Evolutionary conservation across 2,329 filamentous ascomycete species (phyloP).

Genomic region (Neodidymelliopsis sp.): DNA sequence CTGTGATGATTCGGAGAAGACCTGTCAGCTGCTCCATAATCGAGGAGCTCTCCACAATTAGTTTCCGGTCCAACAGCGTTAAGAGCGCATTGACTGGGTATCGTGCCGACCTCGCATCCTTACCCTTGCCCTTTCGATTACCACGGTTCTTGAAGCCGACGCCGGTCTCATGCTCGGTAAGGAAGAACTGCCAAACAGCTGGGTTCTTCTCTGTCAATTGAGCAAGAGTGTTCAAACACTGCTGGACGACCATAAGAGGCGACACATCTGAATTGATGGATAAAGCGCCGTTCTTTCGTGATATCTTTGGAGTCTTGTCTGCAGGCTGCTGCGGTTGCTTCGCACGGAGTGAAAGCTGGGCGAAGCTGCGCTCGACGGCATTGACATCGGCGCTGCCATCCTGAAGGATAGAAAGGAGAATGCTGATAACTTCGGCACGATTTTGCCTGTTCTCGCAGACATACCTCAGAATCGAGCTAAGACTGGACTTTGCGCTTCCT

Average conservation of each 20-base stretch:
- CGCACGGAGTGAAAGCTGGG: slow-evolving; percentile 88
- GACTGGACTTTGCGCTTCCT: slow-evolving; percentile 80
- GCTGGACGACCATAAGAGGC: slow-evolving; percentile 92
- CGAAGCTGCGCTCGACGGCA: slow-evolving; percentile 94
- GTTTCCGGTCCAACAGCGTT: slow-evolving; percentile 85
- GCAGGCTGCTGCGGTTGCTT: slow-evolving; percentile 70
- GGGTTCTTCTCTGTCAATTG: slow-evolving; percentile 85
- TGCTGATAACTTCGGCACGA: slow-evolving; percentile 89
- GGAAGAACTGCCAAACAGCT: slow-evolving; percentile 88
- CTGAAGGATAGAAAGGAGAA: slow-evolving; percentile 90
- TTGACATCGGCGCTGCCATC: slow-evolving; percentile 93
- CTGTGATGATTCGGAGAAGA: slow-evolving; percentile 85
- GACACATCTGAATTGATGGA: slow-evolving; percentile 83
- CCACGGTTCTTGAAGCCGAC: slow-evolving; percentile 78
- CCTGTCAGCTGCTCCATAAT: slow-evolving; percentile 95
- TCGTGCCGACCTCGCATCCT: slow-evolving; percentile 82
- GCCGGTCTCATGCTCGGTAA: slow-evolving; percentile 89
- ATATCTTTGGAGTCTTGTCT: slow-evolving; percentile 84
- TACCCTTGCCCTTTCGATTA: slow-evolving; percentile 85
- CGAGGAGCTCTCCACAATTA: slow-evolving; percentile 95
- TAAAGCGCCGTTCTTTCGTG: slow-evolving; percentile 73
- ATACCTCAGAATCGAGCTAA: slow-evolving; percentile 88
- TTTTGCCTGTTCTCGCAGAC: slow-evolving; percentile 98
- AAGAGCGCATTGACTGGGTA: slow-evolving; percentile 93
- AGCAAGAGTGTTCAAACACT: slow-evolving; percentile 85